Evolutionary conservation across 2,329 filamentous ascomycete genomes (phyloP).

Genomic region (Mollisia scopiformis): DNA sequence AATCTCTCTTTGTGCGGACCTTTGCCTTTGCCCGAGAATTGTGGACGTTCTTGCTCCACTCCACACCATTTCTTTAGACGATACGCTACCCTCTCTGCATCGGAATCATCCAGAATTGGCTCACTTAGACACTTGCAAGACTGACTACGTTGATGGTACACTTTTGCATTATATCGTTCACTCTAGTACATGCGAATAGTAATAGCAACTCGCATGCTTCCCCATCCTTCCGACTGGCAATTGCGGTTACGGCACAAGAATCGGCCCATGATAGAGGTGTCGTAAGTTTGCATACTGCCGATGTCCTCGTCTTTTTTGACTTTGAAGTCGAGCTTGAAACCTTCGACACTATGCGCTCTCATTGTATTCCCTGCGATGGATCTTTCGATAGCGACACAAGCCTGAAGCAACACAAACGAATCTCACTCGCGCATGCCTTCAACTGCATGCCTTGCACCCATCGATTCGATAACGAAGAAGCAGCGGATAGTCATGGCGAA

Average conservation of each 20-base stretch:
- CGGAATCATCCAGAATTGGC: slow-evolving; percentile 41
- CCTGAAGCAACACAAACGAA: too few species aligned
- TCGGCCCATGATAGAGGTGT: slow-evolving; percentile 46
- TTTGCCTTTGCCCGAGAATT: slow-evolving; percentile 17
- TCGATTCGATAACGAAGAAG: too few species aligned
- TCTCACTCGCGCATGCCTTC: too few species aligned
- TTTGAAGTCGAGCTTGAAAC: too few species aligned
- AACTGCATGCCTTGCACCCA: too few species aligned
- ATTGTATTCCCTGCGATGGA: too few species aligned
- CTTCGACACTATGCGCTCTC: too few species aligned
- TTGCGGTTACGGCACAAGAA: slow-evolving; percentile 41
- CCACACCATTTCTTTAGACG: slow-evolving; percentile 45
- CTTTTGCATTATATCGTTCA: slow-evolving; percentile 45
- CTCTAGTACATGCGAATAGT: slow-evolving; percentile 44
- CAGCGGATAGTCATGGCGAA: too few species aligned
- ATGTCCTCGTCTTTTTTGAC: slow-evolving; percentile 34
- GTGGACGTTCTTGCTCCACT: slow-evolving; percentile 28
- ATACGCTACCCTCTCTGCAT: slow-evolving; percentile 46
- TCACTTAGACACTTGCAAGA: slow-evolving; percentile 39
- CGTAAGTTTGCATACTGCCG: slow-evolving; percentile 33
- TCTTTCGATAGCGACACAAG: too few species aligned
- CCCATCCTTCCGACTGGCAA: slow-evolving; percentile 40
- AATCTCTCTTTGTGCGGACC: slow-evolving; percentile 27
- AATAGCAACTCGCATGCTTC: slow-evolving; percentile 45
- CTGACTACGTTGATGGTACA: slow-evolving; percentile 47